Conservation (phyloP, 169 alveolate genomes). For the Plasmodium inui region DNA sequence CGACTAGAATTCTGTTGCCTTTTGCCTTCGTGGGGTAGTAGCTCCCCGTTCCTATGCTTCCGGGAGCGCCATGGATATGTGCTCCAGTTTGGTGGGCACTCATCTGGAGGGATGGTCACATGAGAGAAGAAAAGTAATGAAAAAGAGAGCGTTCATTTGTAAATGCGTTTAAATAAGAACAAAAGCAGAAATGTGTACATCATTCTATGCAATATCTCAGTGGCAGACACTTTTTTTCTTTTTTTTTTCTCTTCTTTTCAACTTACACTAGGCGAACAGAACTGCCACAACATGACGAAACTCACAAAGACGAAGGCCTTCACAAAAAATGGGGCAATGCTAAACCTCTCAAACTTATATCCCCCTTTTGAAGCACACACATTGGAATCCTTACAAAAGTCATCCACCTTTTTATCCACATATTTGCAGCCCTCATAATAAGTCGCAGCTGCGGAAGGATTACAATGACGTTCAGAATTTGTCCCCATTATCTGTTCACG, state of each 20-base stretch:
- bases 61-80: not conserved
- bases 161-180: not conserved
- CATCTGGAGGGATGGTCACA: not conserved
- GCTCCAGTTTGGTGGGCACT: not conserved
- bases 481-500: not conserved
- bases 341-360: not conserved
- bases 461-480: not conserved
- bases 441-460: not conserved
- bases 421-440: not conserved
- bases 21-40: not conserved
- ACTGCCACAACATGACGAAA: not conserved
- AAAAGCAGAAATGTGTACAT: not conserved
- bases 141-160: not conserved
- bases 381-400: not conserved
- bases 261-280: not conserved
- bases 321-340: not conserved
- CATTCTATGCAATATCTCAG: not conserved
- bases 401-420: not conserved
- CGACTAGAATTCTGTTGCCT: conserved; percentile 5
- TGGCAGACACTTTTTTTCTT: not conserved
- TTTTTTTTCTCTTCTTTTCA: not conserved
- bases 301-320: not conserved
- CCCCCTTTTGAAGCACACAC: not conserved
- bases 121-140: not conserved
- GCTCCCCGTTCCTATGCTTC: not conserved